A percentile compares a stretch with the other conserved stretches of the same genome.
These are phyloP conservation scores for Trapa incisa DNA, from an alignment of 345 rosid species.

Conservation along the genomic window DNA sequence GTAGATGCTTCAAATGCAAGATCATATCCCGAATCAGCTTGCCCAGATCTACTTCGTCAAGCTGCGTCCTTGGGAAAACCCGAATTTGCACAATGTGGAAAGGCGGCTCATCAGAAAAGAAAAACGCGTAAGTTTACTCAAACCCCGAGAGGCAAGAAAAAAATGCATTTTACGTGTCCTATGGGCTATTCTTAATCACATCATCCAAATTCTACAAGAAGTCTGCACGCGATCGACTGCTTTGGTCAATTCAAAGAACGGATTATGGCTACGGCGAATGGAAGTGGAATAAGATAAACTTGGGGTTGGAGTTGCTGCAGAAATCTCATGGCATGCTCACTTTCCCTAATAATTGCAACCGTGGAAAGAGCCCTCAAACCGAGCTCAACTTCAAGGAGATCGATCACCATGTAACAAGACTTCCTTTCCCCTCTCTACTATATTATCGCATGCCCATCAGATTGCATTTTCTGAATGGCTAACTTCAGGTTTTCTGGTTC, in stretches of 20 bases:
- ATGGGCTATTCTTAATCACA: neutral
- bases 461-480: neutral
- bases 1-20: neutral
- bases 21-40: neutral
- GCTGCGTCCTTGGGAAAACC: neutral
- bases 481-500: neutral
- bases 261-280: neutral
- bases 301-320: neutral
- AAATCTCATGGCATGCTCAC: neutral
- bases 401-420: neutral
- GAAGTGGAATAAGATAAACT: neutral
- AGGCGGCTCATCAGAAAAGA: neutral
- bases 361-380: slow-evolving; percentile 5
- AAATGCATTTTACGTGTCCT: no score
- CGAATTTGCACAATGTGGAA: neutral
- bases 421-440: no score
- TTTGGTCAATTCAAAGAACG: no score
- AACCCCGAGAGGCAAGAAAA: neutral
- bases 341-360: neutral
- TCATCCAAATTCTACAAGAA: neutral
- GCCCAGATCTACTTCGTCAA: neutral
- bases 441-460: no score
- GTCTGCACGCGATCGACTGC: neutral
- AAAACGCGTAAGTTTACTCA: neutral
- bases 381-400: slow-evolving; percentile 1